Evolutionary conservation across 805 yeast species (phyloP), one percentile per base, ranked within the genome.

Genomic region (Suhomyces tanzawaensis): DNA sequence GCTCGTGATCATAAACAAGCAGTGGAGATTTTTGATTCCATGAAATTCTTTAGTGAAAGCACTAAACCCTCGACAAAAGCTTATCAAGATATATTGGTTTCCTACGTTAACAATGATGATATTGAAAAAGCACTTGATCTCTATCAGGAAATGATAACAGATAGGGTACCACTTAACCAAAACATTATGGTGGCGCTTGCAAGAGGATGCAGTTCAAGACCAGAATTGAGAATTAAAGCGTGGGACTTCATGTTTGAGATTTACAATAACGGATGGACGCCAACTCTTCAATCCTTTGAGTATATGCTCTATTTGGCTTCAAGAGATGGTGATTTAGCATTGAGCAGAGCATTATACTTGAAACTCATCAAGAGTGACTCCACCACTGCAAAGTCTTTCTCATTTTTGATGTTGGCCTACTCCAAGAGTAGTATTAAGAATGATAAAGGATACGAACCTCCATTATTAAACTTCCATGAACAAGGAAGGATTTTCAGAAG

Each of bases 211-310:
- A 62, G 83, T 2, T 66, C 76, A 9, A 66, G 80, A 25, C 58
- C 61, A 2, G 64, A 68, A 11, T 69, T 76, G 40, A 60, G 71
- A 8, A 49, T 66, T 25, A 66, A 70, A 46, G 95, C 95, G 0
- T 91, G 97, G 97, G 74, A 76, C 37, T 82, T 77, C 48, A 76
- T 90, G 38, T 71, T 81, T 43, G 80, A 85, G 46, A 77, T 85
- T 41, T 69, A 79, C 48, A 69, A 74, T 12, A 52, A 55, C 38
- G 58, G 54, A 15, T 53, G 66, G 77, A 49, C 62, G 43, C 66
- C 79, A 44, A 52, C 70, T n/a, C 47, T 72, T 7, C 65, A 65
- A 17, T 72, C 84, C 0, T 69, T 81, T 47, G 84, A 81, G 44
- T 72, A 79, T 12, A 80, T 91, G 79, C 70, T 91, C 64, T 74